These are phyloP conservation scores for Misopates orontium DNA, from an alignment of 257 asterid species.

Conservation along the genomic window DNA sequence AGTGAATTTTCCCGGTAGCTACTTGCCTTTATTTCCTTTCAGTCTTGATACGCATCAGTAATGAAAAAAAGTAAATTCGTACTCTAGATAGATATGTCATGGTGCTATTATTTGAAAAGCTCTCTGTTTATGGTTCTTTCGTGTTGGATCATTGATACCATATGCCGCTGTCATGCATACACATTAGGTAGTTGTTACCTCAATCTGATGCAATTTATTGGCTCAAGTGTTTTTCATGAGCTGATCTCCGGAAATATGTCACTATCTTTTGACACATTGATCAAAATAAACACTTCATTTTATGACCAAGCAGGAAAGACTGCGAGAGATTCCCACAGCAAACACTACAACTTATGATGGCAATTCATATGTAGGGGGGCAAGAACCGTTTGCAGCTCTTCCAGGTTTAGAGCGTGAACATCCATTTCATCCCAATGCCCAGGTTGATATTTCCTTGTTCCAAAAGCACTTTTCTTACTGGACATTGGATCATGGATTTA, in stretches of 20 bases:
- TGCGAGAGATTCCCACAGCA: constrained; percentile 88
- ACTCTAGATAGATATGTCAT: constrained; percentile 1
- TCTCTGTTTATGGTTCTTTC: background rate
- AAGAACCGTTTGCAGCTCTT: constrained; percentile 68
- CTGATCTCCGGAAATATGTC: constrained; percentile 19
- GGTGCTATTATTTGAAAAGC: constrained; percentile 12
- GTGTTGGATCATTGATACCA: background rate
- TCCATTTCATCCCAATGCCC: constrained; percentile 59
- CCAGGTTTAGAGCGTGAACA: constrained; percentile 89
- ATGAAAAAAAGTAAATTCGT: background rate
- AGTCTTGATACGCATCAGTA: background rate
- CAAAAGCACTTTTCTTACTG: constrained; percentile 10
- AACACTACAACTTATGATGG: constrained; percentile 64
- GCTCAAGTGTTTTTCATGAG: background rate
- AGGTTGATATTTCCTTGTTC: constrained; percentile 48
- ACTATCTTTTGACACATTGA: constrained; percentile 8
- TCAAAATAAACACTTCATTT: constrained; percentile 18
- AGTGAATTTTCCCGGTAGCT: background rate
- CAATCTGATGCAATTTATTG: constrained; percentile 1
- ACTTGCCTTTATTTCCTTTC: background rate
- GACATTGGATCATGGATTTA: constrained; percentile 23
- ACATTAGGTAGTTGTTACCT: background rate
- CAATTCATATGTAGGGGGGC: constrained; percentile 50
- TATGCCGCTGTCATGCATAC: background rate
- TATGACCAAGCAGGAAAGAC: constrained; percentile 67